Evolutionary conservation across 768 basidiomycete species (phyloP), one percentile per base, ranked within the genome.

Genomic region (Chalciporus piperatus): DNA sequence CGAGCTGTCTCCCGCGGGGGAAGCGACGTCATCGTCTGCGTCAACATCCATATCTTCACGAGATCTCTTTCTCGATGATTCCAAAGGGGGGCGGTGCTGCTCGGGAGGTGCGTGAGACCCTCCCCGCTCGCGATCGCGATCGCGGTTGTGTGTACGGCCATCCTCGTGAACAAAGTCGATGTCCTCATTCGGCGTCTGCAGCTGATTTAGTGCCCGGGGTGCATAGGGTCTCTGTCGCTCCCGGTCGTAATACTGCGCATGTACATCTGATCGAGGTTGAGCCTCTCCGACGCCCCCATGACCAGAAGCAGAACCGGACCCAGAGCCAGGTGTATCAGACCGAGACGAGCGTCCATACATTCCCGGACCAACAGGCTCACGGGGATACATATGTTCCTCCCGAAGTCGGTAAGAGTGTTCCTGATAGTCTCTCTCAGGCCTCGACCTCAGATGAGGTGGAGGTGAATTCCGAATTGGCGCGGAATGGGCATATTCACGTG

Each of bases 1-100:
- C 66, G 58, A 63, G 52, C 50, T 61, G 54, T 58, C 61, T 43
- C 59, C 65, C 20, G 55, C 62, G 53, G 59, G 67, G 19, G 69
- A 65, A 49, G 48, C 71, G 56, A 70, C 74, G 64, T 79, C 78
- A 70, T 77, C 73, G 25, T 78, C 78, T 41, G 70, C 79, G 49
- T 83, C 82, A 43, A 79, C 72, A 38, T 87, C 84, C 82, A 84
- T 82, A 48, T 86, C 84, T 45, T 77, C 77, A 52, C 81, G 74
- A 56, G 71, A 74, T 50, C 84, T 76, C 63, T 84, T 86, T 65
- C 81, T 78, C 50, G 71, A 67, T 39, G 76, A 65, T 42, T 79
- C 79, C 61, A 71, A 58, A 63, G 69, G 57, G 50, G 72, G 67
- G 32, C 68, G 74, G 55, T 64, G 69, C 64, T 72, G 76, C 41